Base-by-base conservation (phyloP, 1,139 yeast genomes). In the Debaryomyces robertsiae region DNA sequence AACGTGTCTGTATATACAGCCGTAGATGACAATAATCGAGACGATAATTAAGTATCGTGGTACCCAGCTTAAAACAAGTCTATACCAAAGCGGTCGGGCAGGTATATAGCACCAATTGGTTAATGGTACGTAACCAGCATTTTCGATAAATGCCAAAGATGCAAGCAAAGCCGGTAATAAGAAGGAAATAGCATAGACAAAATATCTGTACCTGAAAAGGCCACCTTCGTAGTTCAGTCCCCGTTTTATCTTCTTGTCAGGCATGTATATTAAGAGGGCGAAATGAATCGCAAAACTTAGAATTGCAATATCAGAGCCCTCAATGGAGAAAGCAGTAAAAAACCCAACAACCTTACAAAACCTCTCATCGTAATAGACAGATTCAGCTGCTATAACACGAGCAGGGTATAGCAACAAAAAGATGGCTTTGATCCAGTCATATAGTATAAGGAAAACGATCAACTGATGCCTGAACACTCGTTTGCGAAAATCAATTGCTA, bases 261-360 rank as follows among this genome's bases (percentile, higher is more conserved):
- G 89, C 46, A 69, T 69, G 60, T 87, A 87, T 14, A 90, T 84
- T 24, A 89, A 67, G 33, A 90, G 60, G 30, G 82, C 89, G 6
- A 93, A 84, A 60, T 90, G 96, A 15, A 89, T 62, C 2, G 97
- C 96, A 63, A 90, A 84, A 25, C 87, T 76, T 33, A 89, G 65
- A 37, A 90, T 90, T 18, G 95, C 94, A 32, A 88, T 61, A 63
- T 90, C 97, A 2, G 94, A 90, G 11, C 95, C 96, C 60, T 89
- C 95, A 22, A 87, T 84, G 24, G 91, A 77, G 30, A 82, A 73
- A 1, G 94, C 88, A 0, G 96, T 84, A 61, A 89, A 82, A 69
- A 87, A 90, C 3, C 96, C 97, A 35, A 88, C 79, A 10, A 82
- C 82, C 55, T 85, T 82, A 53, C 88, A 81, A 49, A 86, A 81